Conservation (phyloP, 2,329 filamentous ascomycete species). For the Diaporthe citri region DNA sequence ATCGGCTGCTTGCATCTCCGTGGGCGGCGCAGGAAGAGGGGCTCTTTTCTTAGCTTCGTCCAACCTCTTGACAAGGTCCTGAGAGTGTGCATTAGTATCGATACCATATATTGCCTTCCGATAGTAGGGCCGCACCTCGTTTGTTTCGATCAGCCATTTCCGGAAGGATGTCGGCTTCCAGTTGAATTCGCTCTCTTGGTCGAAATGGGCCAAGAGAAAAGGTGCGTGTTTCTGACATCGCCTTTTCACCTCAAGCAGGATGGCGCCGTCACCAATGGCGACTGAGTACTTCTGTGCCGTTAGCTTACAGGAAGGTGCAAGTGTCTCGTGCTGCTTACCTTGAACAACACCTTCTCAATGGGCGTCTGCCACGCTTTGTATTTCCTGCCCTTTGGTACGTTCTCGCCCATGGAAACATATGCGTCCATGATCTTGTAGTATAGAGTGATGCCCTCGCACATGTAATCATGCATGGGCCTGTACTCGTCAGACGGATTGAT, state of each 20-base stretch:
- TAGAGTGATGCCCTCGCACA: constrained; percentile 73
- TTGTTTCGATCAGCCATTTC: constrained; percentile 58
- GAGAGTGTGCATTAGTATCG: constrained; percentile 38
- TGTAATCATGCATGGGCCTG: constrained; percentile 66
- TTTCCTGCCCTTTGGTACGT: constrained; percentile 48
- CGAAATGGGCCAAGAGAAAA: constrained; percentile 66
- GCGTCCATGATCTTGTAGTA: constrained; percentile 73
- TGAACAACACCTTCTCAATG: constrained; percentile 52
- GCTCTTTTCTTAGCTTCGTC: constrained; percentile 23
- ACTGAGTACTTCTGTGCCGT: constrained; percentile 59
- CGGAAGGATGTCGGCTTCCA: constrained; percentile 63
- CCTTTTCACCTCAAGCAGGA: constrained; percentile 61
- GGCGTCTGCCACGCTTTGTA: constrained; percentile 48
- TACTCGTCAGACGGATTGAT: constrained; percentile 72
- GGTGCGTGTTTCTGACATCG: constrained; percentile 62
- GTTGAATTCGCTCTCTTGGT: constrained; percentile 54
- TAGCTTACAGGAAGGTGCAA: constrained; percentile 26
- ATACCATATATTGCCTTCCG: constrained; percentile 22
- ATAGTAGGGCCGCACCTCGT: background rate
- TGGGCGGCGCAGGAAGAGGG: background rate
- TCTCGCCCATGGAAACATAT: constrained; percentile 57
- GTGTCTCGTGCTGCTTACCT: constrained; percentile 45
- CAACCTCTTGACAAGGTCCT: constrained; percentile 39
- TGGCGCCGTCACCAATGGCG: constrained; percentile 65
- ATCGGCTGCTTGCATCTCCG: constrained; percentile 39